Percentiles rank a stretch among this genome's conserved stretches.
Evolutionary conservation across 1,284 basidiomycete genomes (phyloP).

Genomic region (Caloboletus inedulis): DNA sequence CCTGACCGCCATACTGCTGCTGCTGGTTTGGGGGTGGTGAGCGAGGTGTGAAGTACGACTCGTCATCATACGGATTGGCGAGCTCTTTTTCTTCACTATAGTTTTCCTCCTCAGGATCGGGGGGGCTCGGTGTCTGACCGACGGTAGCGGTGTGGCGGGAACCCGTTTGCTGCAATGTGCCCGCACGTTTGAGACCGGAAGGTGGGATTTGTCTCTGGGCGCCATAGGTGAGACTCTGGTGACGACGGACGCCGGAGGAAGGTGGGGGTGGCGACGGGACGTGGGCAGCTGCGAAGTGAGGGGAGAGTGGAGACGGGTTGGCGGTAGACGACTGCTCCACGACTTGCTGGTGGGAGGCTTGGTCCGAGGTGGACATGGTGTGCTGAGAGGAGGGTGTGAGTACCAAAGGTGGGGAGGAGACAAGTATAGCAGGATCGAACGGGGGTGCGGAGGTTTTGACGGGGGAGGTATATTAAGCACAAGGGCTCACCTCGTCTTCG

Average conservation of each 20-base stretch:
- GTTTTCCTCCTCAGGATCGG: conserved; percentile 54
- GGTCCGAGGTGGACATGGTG: conserved; percentile 34
- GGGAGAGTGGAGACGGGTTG: conserved; percentile 57
- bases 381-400: conserved; percentile 23
- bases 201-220: conserved; percentile 44
- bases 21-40: conserved; percentile 32
- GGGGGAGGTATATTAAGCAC: conserved; percentile 6
- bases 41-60: conserved; percentile 45
- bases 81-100: conserved; percentile 52
- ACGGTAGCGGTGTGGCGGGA: conserved; percentile 32
- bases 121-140: conserved; percentile 43
- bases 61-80: conserved; percentile 53
- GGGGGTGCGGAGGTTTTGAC: neutral
- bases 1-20: conserved; percentile 31
- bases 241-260: conserved; percentile 65
- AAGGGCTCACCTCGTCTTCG: conserved; percentile 57
- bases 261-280: conserved; percentile 69
- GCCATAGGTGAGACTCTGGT: conserved; percentile 75
- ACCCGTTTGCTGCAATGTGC: conserved; percentile 60
- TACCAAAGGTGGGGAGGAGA: neutral
- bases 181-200: conserved; percentile 63
- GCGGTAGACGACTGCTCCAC: conserved; percentile 43
- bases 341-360: conserved; percentile 47
- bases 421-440: neutral
- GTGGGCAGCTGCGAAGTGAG: conserved; percentile 51